These are phyloP conservation scores for Xylaria scruposa DNA, from an alignment of 495 filamentous ascomycete species.

Conservation along the genomic window DNA sequence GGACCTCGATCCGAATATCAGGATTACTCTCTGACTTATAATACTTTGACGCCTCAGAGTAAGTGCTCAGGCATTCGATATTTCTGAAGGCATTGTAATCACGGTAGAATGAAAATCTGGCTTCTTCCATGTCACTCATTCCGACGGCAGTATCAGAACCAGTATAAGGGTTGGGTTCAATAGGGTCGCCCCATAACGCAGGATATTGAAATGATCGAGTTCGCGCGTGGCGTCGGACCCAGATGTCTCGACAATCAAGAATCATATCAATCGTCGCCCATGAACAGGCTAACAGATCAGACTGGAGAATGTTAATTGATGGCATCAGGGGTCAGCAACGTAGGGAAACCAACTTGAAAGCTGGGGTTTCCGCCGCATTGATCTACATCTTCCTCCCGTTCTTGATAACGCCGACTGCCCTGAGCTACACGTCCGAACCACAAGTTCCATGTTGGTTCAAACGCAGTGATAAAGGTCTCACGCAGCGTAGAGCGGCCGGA, in stretches of 20 bases:
- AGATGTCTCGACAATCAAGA: conserved; percentile 32
- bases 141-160: neutral
- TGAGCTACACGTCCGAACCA: conserved; percentile 34
- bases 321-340: neutral
- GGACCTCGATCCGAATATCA: conserved; percentile 36
- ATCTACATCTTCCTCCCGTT: conserved; percentile 13
- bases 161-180: neutral
- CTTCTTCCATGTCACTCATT: conserved; percentile 16
- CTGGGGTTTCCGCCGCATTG: conserved; percentile 37
- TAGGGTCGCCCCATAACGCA: conserved; percentile 30
- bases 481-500: conserved; percentile 38
- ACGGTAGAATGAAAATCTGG: conserved; percentile 26
- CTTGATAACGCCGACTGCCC: conserved; percentile 8
- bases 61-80: conserved; percentile 9
- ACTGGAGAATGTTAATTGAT: conserved; percentile 36
- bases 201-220: neutral
- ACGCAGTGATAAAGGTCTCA: conserved; percentile 41
- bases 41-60: neutral
- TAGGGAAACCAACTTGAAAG: conserved; percentile 42
- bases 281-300: conserved; percentile 37
- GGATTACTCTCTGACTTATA: neutral
- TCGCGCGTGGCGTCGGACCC: conserved; percentile 25
- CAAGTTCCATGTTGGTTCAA: conserved; percentile 48
- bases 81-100: conserved; percentile 32
- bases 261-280: conserved; percentile 43